These are phyloP conservation scores for Aeminium ludgeri DNA, from an alignment of 495 filamentous ascomycete genomes.

Conservation along the genomic window DNA sequence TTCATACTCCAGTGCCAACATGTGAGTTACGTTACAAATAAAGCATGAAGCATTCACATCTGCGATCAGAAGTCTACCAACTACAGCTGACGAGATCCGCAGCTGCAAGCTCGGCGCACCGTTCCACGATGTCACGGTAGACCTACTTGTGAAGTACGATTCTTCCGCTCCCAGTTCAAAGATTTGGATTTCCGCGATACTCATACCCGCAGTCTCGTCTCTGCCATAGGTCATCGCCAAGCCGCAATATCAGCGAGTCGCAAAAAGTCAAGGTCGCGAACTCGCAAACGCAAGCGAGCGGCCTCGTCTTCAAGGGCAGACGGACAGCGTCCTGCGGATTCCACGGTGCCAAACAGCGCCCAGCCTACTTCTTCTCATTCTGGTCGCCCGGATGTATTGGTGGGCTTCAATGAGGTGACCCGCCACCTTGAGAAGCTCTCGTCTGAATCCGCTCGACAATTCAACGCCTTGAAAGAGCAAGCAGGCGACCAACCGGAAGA, in stretches of 20 bases:
- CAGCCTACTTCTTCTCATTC: no score
- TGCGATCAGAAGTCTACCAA: no score
- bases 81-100: background rate
- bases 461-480: conserved; percentile 7
- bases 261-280: conserved; percentile 2
- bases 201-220: conserved; percentile 1
- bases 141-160: conserved; percentile 33
- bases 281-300: background rate
- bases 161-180: conserved; percentile 30
- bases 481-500: background rate
- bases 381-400: conserved; percentile 29
- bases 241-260: background rate
- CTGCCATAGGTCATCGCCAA: conserved; percentile 10
- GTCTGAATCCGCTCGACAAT: background rate
- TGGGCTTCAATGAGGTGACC: conserved; percentile 42
- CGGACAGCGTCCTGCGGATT: no score
- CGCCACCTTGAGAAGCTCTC: conserved; percentile 28
- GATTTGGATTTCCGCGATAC: conserved; percentile 25
- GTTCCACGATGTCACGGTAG: background rate
- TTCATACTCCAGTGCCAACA: background rate
- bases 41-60: background rate
- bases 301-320: background rate
- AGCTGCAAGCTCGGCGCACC: conserved; percentile 2
- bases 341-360: no score
- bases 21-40: background rate